Conservation (phyloP, 441 rosid genomes). For the Populus trichocarpa region DNA sequence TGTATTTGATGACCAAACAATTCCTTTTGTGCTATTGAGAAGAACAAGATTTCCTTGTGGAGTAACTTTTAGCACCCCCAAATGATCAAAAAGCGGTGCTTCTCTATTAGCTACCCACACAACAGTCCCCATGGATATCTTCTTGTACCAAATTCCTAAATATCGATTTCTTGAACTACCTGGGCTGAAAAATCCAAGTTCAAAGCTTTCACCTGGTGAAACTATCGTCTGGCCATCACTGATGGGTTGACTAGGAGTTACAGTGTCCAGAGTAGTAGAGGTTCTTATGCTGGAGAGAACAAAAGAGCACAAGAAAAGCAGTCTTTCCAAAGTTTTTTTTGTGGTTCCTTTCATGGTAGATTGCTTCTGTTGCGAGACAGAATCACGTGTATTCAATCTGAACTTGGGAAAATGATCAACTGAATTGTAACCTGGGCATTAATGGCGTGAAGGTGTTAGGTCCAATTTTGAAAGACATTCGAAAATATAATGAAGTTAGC, state of each 20-base stretch:
- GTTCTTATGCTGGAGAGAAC: neutral
- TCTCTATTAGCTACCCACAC: no score
- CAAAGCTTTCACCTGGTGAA: conserved; percentile 34
- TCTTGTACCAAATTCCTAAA: conserved; percentile 63
- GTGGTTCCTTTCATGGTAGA: neutral
- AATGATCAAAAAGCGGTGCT: no score
- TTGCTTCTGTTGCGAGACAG: neutral
- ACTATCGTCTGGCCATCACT: conserved; percentile 37
- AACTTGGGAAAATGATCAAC: neutral
- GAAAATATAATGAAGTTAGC: neutral
- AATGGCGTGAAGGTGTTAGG: neutral
- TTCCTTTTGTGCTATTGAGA: no score
- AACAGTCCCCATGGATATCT: conserved; percentile 30
- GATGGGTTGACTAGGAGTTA: conserved; percentile 28
- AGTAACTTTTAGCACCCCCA: no score
- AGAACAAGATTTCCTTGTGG: no score
- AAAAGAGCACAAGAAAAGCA: neutral
- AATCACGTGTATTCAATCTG: neutral
- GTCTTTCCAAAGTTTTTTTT: neutral
- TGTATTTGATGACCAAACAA: no score
- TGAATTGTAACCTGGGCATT: neutral
- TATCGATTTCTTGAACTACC: conserved; percentile 22
- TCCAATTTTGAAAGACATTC: neutral
- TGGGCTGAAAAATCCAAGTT: conserved; percentile 50
- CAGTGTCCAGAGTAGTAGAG: conserved; percentile 17